Evolutionary conservation across 2,329 filamentous ascomycete species (phyloP), one percentile per base, ranked within the genome.

Genomic region (Trichophyton equinum): DNA sequence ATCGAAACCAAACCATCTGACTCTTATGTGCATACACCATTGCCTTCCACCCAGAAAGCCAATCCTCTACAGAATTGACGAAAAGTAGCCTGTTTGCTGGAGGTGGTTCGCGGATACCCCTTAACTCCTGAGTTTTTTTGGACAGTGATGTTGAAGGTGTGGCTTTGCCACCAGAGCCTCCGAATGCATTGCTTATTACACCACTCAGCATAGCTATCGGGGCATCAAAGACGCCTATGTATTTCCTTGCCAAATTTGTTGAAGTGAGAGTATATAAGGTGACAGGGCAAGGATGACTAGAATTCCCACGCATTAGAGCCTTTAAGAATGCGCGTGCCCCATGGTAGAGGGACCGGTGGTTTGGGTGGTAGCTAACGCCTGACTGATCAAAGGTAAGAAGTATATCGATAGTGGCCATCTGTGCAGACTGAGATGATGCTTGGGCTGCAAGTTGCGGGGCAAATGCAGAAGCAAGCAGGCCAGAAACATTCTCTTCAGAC

Each of bases 1-100:
- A 97, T 6, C 94, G 84, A 71, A 97, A 99, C 94, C 94, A 99
- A 42, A 89, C 84, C 94, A 99, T 99, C 80, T 99, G 94, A 73
- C 91, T 96, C 75, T 85, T 80, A 77, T 99, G 94, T 30, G 89
- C 92, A 60, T 82, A 80, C 1, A 88, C 91, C 94, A 99, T 99
- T 36, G 94, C 91, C 60, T 78, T 81, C 77, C 91, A 87, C 6
- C 89, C 92, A 33, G 80, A 82, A 64, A 85, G 79, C 65, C 86
- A 83, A 60, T 81, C 79, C 3, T 75, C 71, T 15, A 90, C 78
- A 7, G 82, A 81, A 73, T 82, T 95, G 63, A 92, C 78, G 69
- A 87, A 91, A 40, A 96, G 71, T 59, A 96, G 73, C 20, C 57
- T 63, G 36, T 59, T 62, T 36, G 63, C 61, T 25, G 62, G 56